Percentiles rank a stretch among this genome's conserved stretches.
phyloP scores from a whole-genome alignment of 2,329 filamentous ascomycete species.

The Hypoxylon sp. region DNA sequence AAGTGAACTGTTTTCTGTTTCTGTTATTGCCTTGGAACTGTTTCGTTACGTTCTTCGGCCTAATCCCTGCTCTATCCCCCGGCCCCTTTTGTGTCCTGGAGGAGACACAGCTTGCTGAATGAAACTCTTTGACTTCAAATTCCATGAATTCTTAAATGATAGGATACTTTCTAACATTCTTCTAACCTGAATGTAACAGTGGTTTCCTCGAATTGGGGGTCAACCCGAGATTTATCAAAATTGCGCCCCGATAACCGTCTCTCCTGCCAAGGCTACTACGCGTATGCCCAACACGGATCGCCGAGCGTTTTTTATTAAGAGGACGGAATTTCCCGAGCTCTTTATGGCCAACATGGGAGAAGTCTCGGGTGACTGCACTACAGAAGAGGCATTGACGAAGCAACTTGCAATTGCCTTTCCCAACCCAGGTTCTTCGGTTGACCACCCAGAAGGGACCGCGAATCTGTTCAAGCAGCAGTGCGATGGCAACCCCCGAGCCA shows the following conservation, averaged over 20 bases:
- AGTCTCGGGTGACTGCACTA: constrained; percentile 63
- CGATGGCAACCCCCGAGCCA: constrained; percentile 50
- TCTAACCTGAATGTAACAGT: constrained; percentile 52
- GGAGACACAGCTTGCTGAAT: background rate
- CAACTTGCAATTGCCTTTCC: constrained; percentile 68
- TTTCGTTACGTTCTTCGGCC: background rate
- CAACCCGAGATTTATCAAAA: constrained; percentile 85
- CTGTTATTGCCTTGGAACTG: background rate
- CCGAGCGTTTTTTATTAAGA: constrained; percentile 35
- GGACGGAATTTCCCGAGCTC: constrained; percentile 70
- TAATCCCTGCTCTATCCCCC: background rate
- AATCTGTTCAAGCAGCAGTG: constrained; percentile 53
- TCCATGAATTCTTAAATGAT: background rate
- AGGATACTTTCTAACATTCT: background rate
- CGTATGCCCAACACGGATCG: constrained; percentile 30
- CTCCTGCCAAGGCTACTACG: constrained; percentile 44
- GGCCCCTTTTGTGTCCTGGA: background rate
- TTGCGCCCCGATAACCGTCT: constrained; percentile 74
- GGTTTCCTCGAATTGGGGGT: constrained; percentile 76
- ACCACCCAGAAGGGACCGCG: constrained; percentile 54
- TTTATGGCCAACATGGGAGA: constrained; percentile 75
- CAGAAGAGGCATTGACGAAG: constrained; percentile 61
- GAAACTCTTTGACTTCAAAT: background rate
- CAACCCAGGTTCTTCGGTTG: constrained; percentile 69
- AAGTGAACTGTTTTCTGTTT: constrained; percentile 11